Percentiles rank a stretch among this genome's conserved stretches.
Evolutionary conservation across 352 stramenopile genomes (phyloP).

Genomic region (Phytophthora sansomeana): DNA sequence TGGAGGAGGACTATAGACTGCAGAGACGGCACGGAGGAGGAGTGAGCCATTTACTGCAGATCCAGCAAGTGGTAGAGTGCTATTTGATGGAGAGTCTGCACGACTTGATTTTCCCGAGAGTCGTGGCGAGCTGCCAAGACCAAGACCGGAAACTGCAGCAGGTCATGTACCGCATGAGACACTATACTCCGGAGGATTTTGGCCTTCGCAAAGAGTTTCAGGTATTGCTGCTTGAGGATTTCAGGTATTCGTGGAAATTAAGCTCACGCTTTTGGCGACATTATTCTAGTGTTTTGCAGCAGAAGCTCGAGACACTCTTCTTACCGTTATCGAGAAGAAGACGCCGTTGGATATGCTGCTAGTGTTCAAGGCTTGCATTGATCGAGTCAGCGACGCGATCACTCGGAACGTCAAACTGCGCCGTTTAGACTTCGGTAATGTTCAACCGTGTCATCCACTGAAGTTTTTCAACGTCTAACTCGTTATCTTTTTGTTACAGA

Average conservation of each 20-base stretch:
- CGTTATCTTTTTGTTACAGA: conserved; percentile 32
- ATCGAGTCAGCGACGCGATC: conserved; percentile 65
- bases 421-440: conserved; percentile 57
- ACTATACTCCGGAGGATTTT: conserved; percentile 76
- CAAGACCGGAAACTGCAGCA: conserved; percentile 55
- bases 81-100: conserved; percentile 84
- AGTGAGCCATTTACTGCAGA: conserved; percentile 61
- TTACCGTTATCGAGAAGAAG: conserved; percentile 49
- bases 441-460: neutral
- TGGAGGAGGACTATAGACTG: conserved; percentile 32
- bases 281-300: conserved; percentile 47
- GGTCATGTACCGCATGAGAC: conserved; percentile 60
- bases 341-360: conserved; percentile 84
- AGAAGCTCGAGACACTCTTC: conserved; percentile 50
- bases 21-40: conserved; percentile 28
- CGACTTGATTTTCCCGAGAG: conserved; percentile 55
- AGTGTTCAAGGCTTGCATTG: conserved; percentile 72
- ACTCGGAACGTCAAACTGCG: conserved; percentile 62
- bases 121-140: conserved; percentile 53
- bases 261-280: conserved; percentile 2
- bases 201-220: conserved; percentile 75
- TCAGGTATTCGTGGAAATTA: no score
- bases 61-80: conserved; percentile 84
- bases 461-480: neutral
- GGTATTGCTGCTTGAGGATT: conserved; percentile 25